A percentile compares a stretch with the other conserved stretches of the same genome.
Conservation (phyloP, 768 basidiomycete species). For the Tulasnella sp. region DNA sequence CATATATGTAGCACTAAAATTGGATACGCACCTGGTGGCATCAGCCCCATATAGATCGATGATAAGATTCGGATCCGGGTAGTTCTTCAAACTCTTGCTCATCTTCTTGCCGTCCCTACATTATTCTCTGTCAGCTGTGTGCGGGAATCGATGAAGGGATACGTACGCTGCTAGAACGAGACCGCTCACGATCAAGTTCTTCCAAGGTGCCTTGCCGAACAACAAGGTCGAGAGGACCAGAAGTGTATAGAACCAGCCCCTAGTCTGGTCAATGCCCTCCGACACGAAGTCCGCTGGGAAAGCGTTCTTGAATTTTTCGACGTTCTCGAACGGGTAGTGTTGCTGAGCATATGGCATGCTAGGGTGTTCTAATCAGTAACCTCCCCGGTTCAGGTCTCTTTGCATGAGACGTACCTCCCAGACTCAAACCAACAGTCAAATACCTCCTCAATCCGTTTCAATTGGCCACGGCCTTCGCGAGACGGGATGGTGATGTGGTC, state of each 20-base stretch:
- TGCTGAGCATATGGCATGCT: slow-evolving; percentile 98
- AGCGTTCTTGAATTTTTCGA: slow-evolving; percentile 66
- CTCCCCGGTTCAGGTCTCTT: no score
- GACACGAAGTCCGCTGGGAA: slow-evolving; percentile 97
- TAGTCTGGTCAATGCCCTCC: slow-evolving; percentile 97
- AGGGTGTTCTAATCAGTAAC: no score
- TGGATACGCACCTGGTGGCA: slow-evolving; percentile 57
- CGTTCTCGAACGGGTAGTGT: slow-evolving; percentile 98
- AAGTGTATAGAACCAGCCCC: slow-evolving; percentile 99
- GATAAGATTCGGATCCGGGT: slow-evolving; percentile 87
- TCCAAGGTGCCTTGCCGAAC: slow-evolving; percentile 91
- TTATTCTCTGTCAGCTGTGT: background rate
- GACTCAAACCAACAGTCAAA: slow-evolving; percentile 99
- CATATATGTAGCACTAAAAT: background rate
- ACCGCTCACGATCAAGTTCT: slow-evolving; percentile 93
- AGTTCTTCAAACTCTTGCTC: slow-evolving; percentile 96
- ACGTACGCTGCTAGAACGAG: slow-evolving; percentile 88
- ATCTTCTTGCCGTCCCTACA: slow-evolving; percentile 95
- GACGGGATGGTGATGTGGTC: slow-evolving; percentile 97
- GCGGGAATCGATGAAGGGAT: background rate
- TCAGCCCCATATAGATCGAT: slow-evolving; percentile 91
- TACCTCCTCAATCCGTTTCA: slow-evolving; percentile 91
- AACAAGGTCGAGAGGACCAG: slow-evolving; percentile 93
- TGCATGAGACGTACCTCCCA: slow-evolving; percentile 61
- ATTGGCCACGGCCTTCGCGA: slow-evolving; percentile 66